Conservation (phyloP, 2,329 filamentous ascomycete genomes). For the Pseudogymnoascus sp. region DNA sequence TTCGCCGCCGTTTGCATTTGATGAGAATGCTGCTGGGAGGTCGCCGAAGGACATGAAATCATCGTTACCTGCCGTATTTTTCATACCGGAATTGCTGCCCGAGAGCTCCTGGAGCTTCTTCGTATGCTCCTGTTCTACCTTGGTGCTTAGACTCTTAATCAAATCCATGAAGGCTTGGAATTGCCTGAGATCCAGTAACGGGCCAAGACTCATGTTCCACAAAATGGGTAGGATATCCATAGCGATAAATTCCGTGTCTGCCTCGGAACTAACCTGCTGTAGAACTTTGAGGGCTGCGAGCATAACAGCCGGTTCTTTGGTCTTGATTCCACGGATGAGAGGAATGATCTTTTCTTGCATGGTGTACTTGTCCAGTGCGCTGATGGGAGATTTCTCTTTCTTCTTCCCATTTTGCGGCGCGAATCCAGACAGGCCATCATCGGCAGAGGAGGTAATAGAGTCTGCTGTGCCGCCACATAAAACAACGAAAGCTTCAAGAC, state of each 20-base stretch:
- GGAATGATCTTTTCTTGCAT: slow-evolving; percentile 97
- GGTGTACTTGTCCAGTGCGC: slow-evolving; percentile 90
- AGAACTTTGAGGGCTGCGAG: slow-evolving; percentile 84
- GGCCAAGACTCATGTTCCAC: slow-evolving; percentile 87
- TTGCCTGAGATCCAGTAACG: slow-evolving; percentile 76
- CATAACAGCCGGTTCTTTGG: slow-evolving; percentile 96
- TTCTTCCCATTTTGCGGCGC: slow-evolving; percentile 41
- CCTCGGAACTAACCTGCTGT: slow-evolving; percentile 70
- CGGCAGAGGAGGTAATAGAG: slow-evolving; percentile 36
- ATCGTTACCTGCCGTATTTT: slow-evolving; percentile 45
- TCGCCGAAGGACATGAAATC: slow-evolving; percentile 67
- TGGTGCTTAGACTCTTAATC: slow-evolving; percentile 70
- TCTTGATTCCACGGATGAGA: slow-evolving; percentile 86
- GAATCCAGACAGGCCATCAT: slow-evolving; percentile 73
- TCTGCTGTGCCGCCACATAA: slow-evolving; percentile 71
- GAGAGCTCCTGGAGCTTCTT: slow-evolving; percentile 81
- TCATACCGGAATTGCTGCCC: slow-evolving; percentile 45
- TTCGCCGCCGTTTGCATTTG: slow-evolving; percentile 43
- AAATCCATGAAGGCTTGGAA: slow-evolving; percentile 87
- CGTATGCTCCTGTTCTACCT: slow-evolving; percentile 82
- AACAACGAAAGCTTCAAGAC: slow-evolving; percentile 81
- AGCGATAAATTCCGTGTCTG: slow-evolving; percentile 85
- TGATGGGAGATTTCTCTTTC: slow-evolving; percentile 59
- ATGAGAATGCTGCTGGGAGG: slow-evolving; percentile 50
- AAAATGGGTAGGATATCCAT: slow-evolving; percentile 84